Percentiles rank a stretch among this genome's conserved stretches.
phyloP scores from a whole-genome alignment of 1,284 basidiomycete genomes.

The Naganishia liquefaciens region DNA sequence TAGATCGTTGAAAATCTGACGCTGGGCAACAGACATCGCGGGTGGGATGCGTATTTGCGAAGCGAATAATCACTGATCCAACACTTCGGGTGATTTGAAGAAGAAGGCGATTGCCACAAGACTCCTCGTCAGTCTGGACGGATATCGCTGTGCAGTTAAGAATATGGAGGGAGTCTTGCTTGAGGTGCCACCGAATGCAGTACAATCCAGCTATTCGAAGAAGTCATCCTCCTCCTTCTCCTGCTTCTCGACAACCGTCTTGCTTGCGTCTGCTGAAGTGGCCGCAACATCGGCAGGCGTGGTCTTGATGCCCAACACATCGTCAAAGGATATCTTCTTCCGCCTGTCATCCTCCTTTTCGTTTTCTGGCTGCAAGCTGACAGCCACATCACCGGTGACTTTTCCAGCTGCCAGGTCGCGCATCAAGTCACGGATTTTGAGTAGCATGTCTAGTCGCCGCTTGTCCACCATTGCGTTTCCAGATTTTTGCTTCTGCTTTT shows the following conservation, averaged over 20 bases:
- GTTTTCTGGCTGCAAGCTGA: constrained; percentile 30
- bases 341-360: constrained; percentile 38
- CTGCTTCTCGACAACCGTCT: constrained; percentile 30
- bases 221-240: constrained; percentile 57
- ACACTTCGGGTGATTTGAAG: no score
- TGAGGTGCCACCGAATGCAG: no score
- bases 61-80: no score
- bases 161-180: no score
- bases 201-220: constrained; percentile 50
- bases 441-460: constrained; percentile 63
- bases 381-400: constrained; percentile 39
- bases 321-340: constrained; percentile 32
- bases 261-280: constrained; percentile 5
- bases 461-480: constrained; percentile 21
- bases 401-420: constrained; percentile 37
- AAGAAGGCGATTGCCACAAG: no score
- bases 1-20: not conserved
- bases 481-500: constrained; percentile 17
- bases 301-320: constrained; percentile 20
- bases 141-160: no score
- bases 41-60: no score
- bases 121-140: no score
- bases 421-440: constrained; percentile 67
- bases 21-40: no score
- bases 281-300: constrained; percentile 23